Evolutionary conservation across 2,329 filamentous ascomycete genomes (phyloP).

Genomic region (Balansia obtecta): DNA sequence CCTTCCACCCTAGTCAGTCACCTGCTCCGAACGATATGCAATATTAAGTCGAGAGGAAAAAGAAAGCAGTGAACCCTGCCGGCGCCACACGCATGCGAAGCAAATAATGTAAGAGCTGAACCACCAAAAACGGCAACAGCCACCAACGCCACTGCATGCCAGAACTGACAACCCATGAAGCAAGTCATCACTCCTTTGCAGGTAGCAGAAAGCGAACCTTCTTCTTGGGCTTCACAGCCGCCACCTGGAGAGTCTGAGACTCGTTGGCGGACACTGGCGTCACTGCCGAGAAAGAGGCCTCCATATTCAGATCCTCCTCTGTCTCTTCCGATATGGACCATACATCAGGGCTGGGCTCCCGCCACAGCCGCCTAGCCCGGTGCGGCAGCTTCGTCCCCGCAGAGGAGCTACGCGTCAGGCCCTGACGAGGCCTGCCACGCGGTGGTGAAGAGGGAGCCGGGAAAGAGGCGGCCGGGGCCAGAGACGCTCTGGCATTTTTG

Average conservation of each 20-base stretch:
- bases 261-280: constrained; percentile 15
- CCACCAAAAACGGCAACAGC: not conserved
- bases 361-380: constrained; percentile 34
- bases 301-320: constrained; percentile 37
- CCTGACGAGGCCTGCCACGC: constrained; percentile 3
- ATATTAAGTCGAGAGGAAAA: not conserved
- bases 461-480: constrained; percentile 11
- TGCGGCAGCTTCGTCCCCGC: constrained; percentile 14
- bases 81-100: constrained; percentile 1
- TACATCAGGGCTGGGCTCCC: constrained; percentile 46
- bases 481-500: constrained; percentile 17
- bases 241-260: constrained; percentile 14
- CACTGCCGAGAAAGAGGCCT: constrained; percentile 24
- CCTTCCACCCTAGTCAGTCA: not conserved
- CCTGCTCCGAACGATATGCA: not conserved
- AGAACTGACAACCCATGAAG: constrained; percentile 5
- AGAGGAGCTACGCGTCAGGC: constrained; percentile 2
- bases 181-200: constrained; percentile 20
- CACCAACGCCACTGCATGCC: constrained; percentile 5
- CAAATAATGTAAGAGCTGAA: not conserved
- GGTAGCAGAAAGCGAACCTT: constrained; percentile 43
- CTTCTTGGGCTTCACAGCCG: constrained; percentile 40
- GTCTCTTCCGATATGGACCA: constrained; percentile 49
- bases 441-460: constrained; percentile 6
- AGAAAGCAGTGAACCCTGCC: not conserved